Base-by-base conservation (phyloP, 2,329 filamentous ascomycete genomes). In the Fusarium sp. region DNA sequence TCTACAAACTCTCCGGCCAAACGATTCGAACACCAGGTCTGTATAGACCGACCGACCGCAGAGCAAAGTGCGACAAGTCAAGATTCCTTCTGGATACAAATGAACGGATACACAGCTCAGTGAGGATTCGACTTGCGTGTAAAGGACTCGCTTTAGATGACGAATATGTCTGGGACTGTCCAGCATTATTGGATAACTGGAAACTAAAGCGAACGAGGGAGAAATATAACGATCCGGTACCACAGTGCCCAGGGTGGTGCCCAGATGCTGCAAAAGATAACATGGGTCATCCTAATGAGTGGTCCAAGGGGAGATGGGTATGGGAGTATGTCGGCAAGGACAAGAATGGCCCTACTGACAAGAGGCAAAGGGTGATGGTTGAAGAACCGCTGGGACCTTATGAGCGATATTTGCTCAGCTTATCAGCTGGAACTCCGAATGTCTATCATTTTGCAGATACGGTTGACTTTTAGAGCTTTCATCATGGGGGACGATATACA, bases 321-420 rank as follows among this genome's bases (percentile, higher is more conserved):
- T 89, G 86, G 86, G 83, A 86, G 72, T 89, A 86, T 48, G 74
- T 77, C 18, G 86, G 86, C 0, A 76, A 80, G 0, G 80, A 85
- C 56, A 69, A 73, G 22, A 73, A 79, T 4, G 84, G 83, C 10
- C 84, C 84, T 4, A 71, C 71, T 12, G 73, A 81, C 22, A 82
- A 83, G 46, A 77, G 69, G 46, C 75, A 80, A 66, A 77, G 78
- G 25, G 78, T 82, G 29, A 79, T 89, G 80, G 78, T 85, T 7
- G 87, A 89, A 70, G 86, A 88, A 72, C 83, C 80, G 7, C 70
- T 88, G 6, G 86, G 86, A 0, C 85, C 84, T 2, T 88, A 84
- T 74, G 86, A 88, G 75, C 76, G 82, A 48, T 82, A 84, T 63
- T 65, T 88, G 18, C 72, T 88, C 16, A 76, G 80, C 44, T 60